Evolutionary conservation across 352 stramenopile species (phyloP).

Genomic region (Pythium volutum): DNA sequence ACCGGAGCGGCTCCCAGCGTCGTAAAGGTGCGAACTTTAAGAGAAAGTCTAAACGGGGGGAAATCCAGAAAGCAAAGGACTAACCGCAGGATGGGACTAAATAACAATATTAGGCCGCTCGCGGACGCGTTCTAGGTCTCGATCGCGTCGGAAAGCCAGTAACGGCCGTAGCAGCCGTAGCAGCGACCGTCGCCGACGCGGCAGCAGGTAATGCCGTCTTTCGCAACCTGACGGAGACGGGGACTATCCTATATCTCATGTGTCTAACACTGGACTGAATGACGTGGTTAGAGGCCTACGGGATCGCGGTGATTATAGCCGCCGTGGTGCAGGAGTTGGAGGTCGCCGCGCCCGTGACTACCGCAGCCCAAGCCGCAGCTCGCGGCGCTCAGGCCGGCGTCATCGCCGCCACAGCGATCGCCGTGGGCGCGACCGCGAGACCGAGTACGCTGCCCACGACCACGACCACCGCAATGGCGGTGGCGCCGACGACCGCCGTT

Average conservation of each 20-base stretch:
- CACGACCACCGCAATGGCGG: slow-evolving; percentile 12
- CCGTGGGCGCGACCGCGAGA: background rate
- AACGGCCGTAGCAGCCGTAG: slow-evolving; percentile 4
- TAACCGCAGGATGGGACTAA: no score
- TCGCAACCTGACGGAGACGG: background rate
- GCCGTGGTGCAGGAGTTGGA: background rate
- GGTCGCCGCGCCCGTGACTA: slow-evolving; percentile 9
- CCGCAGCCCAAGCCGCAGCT: slow-evolving; percentile 21
- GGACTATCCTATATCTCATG: background rate
- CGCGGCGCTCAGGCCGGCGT: slow-evolving; percentile 11
- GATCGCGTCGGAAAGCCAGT: slow-evolving; percentile 13
- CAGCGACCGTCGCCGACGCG: slow-evolving; percentile 8
- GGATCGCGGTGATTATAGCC: slow-evolving; percentile 7
- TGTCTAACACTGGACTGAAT: background rate
- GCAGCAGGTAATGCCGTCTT: slow-evolving; percentile 2
- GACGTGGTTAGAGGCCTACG: background rate
- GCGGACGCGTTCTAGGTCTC: slow-evolving; percentile 14
- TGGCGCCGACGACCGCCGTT: slow-evolving; percentile 21
- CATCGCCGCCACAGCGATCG: slow-evolving; percentile 10
- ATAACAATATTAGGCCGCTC: slow-evolving; percentile 4
- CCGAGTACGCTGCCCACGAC: slow-evolving; percentile 29
- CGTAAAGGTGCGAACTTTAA: slow-evolving; percentile 7
- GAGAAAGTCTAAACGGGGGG: background rate
- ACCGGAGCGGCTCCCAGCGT: slow-evolving; percentile 3
- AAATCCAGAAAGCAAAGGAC: background rate